Evolutionary conservation across 2,329 filamentous ascomycete genomes (phyloP).

Genomic region (Fusarium pininemorale): DNA sequence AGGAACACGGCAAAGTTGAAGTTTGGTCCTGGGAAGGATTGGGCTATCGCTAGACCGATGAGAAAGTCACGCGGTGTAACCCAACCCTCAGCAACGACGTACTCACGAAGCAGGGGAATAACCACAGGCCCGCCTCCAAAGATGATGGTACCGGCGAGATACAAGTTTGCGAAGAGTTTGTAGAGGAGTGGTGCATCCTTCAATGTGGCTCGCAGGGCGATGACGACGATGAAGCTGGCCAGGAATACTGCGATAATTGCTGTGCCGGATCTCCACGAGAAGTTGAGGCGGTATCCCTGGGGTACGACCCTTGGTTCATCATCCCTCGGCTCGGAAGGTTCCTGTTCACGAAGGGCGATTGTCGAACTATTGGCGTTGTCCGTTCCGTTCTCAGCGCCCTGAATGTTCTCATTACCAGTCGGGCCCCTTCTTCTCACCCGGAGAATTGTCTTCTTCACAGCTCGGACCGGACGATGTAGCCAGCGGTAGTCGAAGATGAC

Average conservation of each 20-base stretch:
- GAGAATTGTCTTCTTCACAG: accelerated
- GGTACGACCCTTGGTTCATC: constrained; percentile 44
- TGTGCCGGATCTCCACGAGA: constrained; percentile 57
- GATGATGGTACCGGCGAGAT: constrained; percentile 75
- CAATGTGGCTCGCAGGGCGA: no score
- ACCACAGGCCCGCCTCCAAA: constrained; percentile 73
- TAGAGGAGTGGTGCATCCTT: no score
- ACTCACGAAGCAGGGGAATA: constrained; percentile 69
- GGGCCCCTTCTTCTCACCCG: accelerated
- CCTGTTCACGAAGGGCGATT: not conserved
- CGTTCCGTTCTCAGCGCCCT: not conserved
- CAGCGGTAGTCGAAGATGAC: constrained; percentile 38
- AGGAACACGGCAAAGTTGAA: constrained; percentile 67
- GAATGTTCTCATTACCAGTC: accelerated
- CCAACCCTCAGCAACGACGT: constrained; percentile 74
- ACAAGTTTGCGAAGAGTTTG: constrained; percentile 76
- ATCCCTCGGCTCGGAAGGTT: not conserved
- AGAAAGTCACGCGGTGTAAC: constrained; percentile 76
- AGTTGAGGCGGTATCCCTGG: constrained; percentile 45
- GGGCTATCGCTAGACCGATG: constrained; percentile 75
- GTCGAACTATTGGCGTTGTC: accelerated
- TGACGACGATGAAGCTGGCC: constrained; percentile 58
- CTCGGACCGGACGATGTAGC: constrained; percentile 48
- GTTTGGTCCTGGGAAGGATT: constrained; percentile 68
- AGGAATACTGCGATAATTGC: constrained; percentile 60